Base-by-base conservation (phyloP, 2,329 filamentous ascomycete species). In the Decorospora gaudefroyi region DNA sequence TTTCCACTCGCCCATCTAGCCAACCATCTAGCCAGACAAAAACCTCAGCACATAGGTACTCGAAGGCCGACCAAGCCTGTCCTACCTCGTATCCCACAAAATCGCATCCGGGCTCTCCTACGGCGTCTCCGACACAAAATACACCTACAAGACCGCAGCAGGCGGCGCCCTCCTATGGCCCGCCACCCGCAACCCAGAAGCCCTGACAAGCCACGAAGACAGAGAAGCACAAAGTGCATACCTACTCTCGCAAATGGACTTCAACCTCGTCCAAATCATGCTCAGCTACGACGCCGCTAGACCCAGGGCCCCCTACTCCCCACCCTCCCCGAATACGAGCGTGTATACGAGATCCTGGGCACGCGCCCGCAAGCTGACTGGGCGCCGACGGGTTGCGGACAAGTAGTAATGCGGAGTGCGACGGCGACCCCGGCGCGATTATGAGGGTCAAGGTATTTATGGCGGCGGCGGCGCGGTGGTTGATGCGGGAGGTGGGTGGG, bases 51-150 rank as follows among this genome's bases (percentile, higher is more conserved):
- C 38, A 9, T 53, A 53, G 27, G 18, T 49, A 4, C 48, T 58
- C 19, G 27, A 34, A 1, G 19, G 52, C 1, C 42, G 49, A 4
- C 17, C 35, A 4, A 36, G 37, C 6, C 38, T 30, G 2, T 23
- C 45, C 6, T 69, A 73, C 43, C 60, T 73, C 13, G 44, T 68
- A 4, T 38, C 45, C 5, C 65, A 72, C 43, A 64, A 70, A 41
- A 61, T 73, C 45, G 40, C 59, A 22, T 68, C 62, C 1, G 67
- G 64, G 2, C 39, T 69, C 3, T 68, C 62, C 26, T 71, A 62
- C 48, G 70, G 70, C 38, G 67, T 73, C 22, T 72, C 71, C 55
- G 70, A 73, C 51, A 68, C 61, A 6, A 54, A 71, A 27, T 73
- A 72, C 49, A 23, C 51, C 13, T 73, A 61, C 65, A 70, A 67